These are phyloP conservation scores for Candida boidinii DNA, from an alignment of 805 yeast genomes.

Conservation along the genomic window DNA sequence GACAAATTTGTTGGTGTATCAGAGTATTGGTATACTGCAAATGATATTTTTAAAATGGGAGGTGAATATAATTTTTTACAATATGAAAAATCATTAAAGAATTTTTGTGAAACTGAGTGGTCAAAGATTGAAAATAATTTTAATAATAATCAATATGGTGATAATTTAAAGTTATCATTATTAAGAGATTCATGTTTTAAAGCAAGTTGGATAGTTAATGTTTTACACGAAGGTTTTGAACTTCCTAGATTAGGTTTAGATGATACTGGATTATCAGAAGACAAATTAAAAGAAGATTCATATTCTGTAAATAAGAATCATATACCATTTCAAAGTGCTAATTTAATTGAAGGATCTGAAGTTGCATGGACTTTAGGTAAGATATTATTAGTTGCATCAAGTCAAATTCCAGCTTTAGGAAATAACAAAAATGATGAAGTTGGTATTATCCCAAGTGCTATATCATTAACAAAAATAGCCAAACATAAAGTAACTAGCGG, in stretches of 20 bases:
- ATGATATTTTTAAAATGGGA: slow-evolving; percentile 81
- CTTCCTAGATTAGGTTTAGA: slow-evolving; percentile 67
- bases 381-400: slow-evolving; percentile 73
- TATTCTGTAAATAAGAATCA: slow-evolving; percentile 24
- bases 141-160: slow-evolving; percentile 46
- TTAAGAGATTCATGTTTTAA: slow-evolving; percentile 82
- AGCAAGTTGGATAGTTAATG: slow-evolving; percentile 87
- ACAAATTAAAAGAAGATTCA: slow-evolving; percentile 16
- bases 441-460: slow-evolving; percentile 36
- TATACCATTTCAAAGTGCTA: slow-evolving; percentile 76
- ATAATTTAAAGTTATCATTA: slow-evolving; percentile 45
- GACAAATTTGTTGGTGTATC: slow-evolving; percentile 90
- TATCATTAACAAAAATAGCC: no score
- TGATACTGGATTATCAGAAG: slow-evolving; percentile 8
- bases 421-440: slow-evolving; percentile 9
- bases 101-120: slow-evolving; percentile 80
- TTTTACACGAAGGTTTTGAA: slow-evolving; percentile 87
- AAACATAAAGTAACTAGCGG: no score
- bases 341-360: slow-evolving; percentile 73
- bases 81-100: slow-evolving; percentile 57
- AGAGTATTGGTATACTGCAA: slow-evolving; percentile 96
- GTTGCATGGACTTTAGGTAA: slow-evolving; percentile 94
- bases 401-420: slow-evolving; percentile 39
- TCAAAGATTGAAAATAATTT: slow-evolving; percentile 35
- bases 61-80: slow-evolving; percentile 76